Evolutionary conservation across 176 grass and related monocot species (phyloP), one percentile per base, ranked within the genome.

Genomic region (Ensete ventricosum): DNA sequence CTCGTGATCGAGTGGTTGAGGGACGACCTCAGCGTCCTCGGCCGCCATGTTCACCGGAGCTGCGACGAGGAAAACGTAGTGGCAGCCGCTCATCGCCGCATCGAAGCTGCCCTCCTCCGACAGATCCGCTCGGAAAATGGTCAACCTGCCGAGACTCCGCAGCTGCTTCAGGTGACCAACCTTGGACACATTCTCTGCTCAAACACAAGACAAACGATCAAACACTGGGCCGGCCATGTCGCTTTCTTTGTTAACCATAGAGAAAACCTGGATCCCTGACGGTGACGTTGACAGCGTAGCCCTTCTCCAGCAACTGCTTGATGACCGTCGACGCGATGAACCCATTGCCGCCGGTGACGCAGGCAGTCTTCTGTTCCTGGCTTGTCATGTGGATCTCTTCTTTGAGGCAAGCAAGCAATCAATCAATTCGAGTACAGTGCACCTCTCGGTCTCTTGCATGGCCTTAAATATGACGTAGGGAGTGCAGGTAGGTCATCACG

Each of bases 281-380:
- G 0, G 92, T 96, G 9, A 88, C 81, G 48, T 86, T 88, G 17
- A 89, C 79, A 62, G 77, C 65, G 14, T 89, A 96, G 0, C 86
- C 86, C 23, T 81, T 96, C 83, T 86, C 6, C 43, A 91, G 82
- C 60, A 96, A 54, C 52, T 83, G 78, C 73, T 87, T 89, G 82
- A 89, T 77, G n/a, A 91, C 84, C 10, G 48, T 72, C 0, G 88
- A 91, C 2, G 88, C 86, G 6, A 95, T 82, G 70, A 78, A 88
- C 2, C 91, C 91, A 48, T 69, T 90, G 23, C 83, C 91, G 22
- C 91, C 91, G 49, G 91, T 90, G 1, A 94, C 91, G 57, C 92
- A 96, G 14, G 71, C 89, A 14, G 23, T 78, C 76, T 83, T 87
- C 52, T 55, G 78, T 43, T 26, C 74, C 57, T 12, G 55, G 14